Conservation (phyloP, 352 stramenopile species). For the Phytophthora agathidicida region DNA sequence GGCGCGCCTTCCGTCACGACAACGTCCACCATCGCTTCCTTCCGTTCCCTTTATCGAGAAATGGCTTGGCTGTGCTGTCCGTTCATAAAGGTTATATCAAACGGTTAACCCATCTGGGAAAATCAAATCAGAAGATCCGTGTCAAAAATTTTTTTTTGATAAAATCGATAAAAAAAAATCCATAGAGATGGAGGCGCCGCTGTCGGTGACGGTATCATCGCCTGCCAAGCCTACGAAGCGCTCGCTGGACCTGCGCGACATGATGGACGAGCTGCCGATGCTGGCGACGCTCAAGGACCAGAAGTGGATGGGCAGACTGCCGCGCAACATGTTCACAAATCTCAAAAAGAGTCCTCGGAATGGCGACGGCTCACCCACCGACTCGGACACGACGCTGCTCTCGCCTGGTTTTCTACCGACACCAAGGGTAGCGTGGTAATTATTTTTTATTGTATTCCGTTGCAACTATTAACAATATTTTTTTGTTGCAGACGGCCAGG, state of each 20-base stretch:
- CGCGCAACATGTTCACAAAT: conserved; percentile 40
- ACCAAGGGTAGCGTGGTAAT: conserved; percentile 27
- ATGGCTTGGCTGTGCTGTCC: neutral
- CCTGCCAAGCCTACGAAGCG: conserved; percentile 25
- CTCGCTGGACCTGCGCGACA: conserved; percentile 53
- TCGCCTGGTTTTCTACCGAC: conserved; percentile 45
- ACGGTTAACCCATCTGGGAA: too few relatives aligned
- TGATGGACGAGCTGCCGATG: conserved; percentile 70
- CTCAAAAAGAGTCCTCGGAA: conserved; percentile 27
- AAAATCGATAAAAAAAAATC: conserved; percentile 21
- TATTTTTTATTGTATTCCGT: neutral
- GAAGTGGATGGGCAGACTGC: conserved; percentile 69
- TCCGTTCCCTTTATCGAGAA: conserved; percentile 5
- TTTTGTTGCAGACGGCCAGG: conserved; percentile 34
- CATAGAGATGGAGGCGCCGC: conserved; percentile 36
- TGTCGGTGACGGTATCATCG: conserved; percentile 26
- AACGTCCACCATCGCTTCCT: conserved; percentile 44
- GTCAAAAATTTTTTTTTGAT: too few relatives aligned
- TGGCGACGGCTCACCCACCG: conserved; percentile 15
- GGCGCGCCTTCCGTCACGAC: conserved; percentile 53
- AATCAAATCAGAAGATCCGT: too few relatives aligned
- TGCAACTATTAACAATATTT: conserved; percentile 5
- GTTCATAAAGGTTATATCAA: neutral
- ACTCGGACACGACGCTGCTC: conserved; percentile 28
- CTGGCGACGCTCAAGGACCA: conserved; percentile 61